Conservation (phyloP, 306 rosid genomes). For the Acacia confusa region DNA sequence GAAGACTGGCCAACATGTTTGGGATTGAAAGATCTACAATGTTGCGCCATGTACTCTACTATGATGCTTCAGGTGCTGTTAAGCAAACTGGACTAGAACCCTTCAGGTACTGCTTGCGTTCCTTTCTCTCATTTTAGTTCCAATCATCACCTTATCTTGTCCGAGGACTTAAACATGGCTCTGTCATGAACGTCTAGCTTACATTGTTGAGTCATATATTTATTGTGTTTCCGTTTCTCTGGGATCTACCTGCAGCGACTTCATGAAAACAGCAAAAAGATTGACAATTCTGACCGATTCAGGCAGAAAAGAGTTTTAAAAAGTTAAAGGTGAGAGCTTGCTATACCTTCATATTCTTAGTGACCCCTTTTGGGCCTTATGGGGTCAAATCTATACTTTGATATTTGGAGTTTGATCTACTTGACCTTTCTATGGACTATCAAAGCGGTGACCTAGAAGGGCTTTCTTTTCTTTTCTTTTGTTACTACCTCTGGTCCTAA, state of each 20-base stretch:
- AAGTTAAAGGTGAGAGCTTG: slow-evolving; percentile 43
- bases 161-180: background rate
- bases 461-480: background rate
- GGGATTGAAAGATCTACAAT: slow-evolving; percentile 73
- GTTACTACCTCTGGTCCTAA: too few relatives aligned
- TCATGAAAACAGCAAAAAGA: slow-evolving; percentile 76
- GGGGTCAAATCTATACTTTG: background rate
- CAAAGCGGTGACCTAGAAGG: background rate
- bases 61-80: slow-evolving; percentile 66
- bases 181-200: background rate
- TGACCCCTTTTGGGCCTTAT: too few relatives aligned
- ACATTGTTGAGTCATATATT: slow-evolving; percentile 10
- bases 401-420: background rate
- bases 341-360: background rate
- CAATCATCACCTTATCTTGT: background rate
- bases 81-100: slow-evolving; percentile 89
- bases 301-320: slow-evolving; percentile 45
- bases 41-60: slow-evolving; percentile 77
- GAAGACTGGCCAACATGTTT: slow-evolving; percentile 78
- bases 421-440: background rate
- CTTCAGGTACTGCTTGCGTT: slow-evolving; percentile 54
- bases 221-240: slow-evolving; percentile 1
- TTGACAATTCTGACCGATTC: slow-evolving; percentile 69
- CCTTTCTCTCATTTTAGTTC: background rate
- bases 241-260: slow-evolving; percentile 60